phyloP scores from a whole-genome alignment of 2,329 filamentous ascomycete genomes.

The Fragosphaeria purpurea region DNA sequence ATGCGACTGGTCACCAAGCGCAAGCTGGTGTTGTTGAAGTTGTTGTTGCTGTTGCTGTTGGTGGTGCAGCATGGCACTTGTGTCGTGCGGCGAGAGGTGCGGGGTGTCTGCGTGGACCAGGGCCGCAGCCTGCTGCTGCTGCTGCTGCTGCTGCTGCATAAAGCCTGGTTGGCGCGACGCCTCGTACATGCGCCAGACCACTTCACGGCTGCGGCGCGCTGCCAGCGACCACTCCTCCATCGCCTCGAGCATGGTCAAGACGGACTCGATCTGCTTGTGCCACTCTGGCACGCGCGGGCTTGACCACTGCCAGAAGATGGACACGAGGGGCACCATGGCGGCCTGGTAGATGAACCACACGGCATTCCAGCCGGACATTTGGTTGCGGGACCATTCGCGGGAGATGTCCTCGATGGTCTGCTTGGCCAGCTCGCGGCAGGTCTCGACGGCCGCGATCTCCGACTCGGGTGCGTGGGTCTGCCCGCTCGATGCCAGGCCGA shows the following conservation, averaged over 20 bases:
- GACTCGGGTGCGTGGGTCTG: constrained; percentile 43
- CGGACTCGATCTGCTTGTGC: constrained; percentile 47
- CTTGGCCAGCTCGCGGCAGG: constrained; percentile 59
- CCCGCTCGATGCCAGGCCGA: constrained; percentile 51
- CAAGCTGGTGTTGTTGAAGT: constrained; percentile 14
- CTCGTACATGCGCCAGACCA: constrained; percentile 54
- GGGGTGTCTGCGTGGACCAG: not conserved
- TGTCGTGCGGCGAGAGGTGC: not conserved
- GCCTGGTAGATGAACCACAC: constrained; percentile 78
- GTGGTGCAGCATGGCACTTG: constrained; percentile 19
- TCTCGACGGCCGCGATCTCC: constrained; percentile 57
- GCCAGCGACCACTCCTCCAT: constrained; percentile 58
- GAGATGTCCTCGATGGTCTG: constrained; percentile 65
- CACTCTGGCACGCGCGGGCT: constrained; percentile 39
- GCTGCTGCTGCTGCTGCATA: constrained; percentile 13
- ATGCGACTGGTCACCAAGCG: constrained; percentile 26
- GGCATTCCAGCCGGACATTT: constrained; percentile 72
- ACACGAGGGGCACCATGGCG: constrained; percentile 67
- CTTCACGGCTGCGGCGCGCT: constrained; percentile 51
- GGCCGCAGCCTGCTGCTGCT: not conserved
- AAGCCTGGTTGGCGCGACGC: constrained; percentile 31
- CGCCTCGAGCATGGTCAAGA: constrained; percentile 50
- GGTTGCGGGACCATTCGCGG: constrained; percentile 58
- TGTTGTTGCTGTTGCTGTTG: constrained; percentile 12
- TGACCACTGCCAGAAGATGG: constrained; percentile 58